A percentile compares a stretch with the other conserved stretches of the same genome.
These are phyloP conservation scores for Phytopythium ostracodes DNA, from an alignment of 352 stramenopile genomes.

Conservation along the genomic window DNA sequence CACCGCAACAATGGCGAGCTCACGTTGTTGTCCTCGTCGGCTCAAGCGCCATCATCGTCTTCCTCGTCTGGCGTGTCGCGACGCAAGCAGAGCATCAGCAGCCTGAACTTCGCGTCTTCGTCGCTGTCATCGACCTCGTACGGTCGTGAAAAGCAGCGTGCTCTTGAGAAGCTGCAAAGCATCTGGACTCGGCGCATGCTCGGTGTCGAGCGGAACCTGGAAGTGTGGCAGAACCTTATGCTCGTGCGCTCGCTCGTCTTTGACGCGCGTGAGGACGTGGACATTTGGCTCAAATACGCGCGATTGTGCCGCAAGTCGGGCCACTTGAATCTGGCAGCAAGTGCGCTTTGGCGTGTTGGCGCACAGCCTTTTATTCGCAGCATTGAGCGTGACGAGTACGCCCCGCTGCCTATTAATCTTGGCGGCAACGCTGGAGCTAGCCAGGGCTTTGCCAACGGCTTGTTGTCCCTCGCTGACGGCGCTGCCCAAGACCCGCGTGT, in stretches of 20 bases:
- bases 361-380: constrained; percentile 77
- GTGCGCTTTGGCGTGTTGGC: constrained; percentile 75
- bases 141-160: constrained; percentile 64
- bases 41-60: constrained; percentile 9
- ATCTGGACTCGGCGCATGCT: constrained; percentile 89
- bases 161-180: constrained; percentile 71
- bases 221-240: constrained; percentile 95
- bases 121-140: constrained; percentile 64
- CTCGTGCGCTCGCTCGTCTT: constrained; percentile 93
- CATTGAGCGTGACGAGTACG: constrained; percentile 63
- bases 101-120: constrained; percentile 73
- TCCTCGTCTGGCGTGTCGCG: constrained; percentile 26
- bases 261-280: constrained; percentile 85
- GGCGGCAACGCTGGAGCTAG: constrained; percentile 40
- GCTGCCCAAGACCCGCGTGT: constrained; percentile 70
- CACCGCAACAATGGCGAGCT: constrained; percentile 79
- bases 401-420: constrained; percentile 68
- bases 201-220: constrained; percentile 92
- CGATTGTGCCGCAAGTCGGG: constrained; percentile 89
- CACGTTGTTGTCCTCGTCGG: constrained; percentile 48
- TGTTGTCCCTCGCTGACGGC: constrained; percentile 59
- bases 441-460: constrained; percentile 47
- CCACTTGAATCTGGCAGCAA: constrained; percentile 83
- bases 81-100: constrained; percentile 76
- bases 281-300: constrained; percentile 94